Evolutionary conservation across 2,329 filamentous ascomycete genomes (phyloP), one percentile per base, ranked within the genome.

Genomic region (Escovopsis weberi): DNA sequence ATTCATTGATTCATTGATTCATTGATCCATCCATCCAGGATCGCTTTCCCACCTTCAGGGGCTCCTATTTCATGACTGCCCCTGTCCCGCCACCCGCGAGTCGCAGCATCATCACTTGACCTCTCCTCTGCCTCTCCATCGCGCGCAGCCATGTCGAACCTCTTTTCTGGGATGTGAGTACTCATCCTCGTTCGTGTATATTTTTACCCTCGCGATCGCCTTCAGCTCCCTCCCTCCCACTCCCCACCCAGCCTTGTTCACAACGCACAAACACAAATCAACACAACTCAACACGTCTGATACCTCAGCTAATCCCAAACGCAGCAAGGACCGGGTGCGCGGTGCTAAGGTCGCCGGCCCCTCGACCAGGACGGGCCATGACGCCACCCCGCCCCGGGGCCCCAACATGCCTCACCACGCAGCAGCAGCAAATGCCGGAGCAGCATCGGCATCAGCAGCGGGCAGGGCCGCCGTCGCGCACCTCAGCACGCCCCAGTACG

Each of bases 161-260:
- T 76, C 52, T 75, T 76, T 58, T 75, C 71, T 55, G 72, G 72
- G 61, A 75, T 75, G 72, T 75, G 64, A 15, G 15, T 15, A 15
- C 15, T 15, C 15, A 15, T 15, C 15, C 15, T 15, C 15, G 15
- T 15, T 15, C 15, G 15, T 15, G 15, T 15, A 15, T 15, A 15
- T 15, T 30, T 6, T 30, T 10, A 30, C 28, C 28, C 28, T 30
- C 28, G 71, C 72, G 72, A 26, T 26, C n/a, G 6, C 26, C 19
- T 35, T 26, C 12, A 2, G 18, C 15, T 35, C 37, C 28, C 19
- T 18, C 28, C 38, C 26, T 23, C 12, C 18, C 12, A 26, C 35
- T 12, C 12, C 2, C 15, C 15, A 15, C 15, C 15, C 15, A 15
- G 15, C 15, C 15, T 15, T 15, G 15, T 2, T 15, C 15, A 15